Evolutionary conservation across 352 stramenopile species (phyloP), one percentile per base, ranked within the genome.

Genomic region (Pythium oligandrum): DNA sequence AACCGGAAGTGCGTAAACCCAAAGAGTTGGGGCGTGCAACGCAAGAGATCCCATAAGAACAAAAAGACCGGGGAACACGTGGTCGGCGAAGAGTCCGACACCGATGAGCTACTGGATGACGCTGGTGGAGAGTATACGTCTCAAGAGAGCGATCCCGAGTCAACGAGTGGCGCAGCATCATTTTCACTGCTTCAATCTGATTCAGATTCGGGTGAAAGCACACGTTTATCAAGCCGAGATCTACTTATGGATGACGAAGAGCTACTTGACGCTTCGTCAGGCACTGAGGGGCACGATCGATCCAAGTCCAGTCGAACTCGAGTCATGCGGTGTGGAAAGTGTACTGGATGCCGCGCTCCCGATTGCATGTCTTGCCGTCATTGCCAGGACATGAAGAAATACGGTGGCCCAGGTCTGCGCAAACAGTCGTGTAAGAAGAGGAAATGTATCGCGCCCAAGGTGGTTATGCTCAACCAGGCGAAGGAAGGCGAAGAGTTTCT

Each of bases 371-470:
- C 84, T 47, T 93, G 83, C 54, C 73, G 70, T 37, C 73, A 91
- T 50, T 93, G 83, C 44, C 63, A 78, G 50, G 83, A 93, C 45
- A 93, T 90, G 83, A 90, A 90, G 63, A 93, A 93, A 48, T 89
- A 91, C 40, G 83, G 83, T 54, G 83, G 83, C 26, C 83, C 80
- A 33, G 83, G 83, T 52, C 63, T 88, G 33, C 70, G 83, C 32
- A 93, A 93, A 47, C 83, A 91, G 63, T 90, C 80, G 31, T 93
- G 83, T 63, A 90, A 90, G 53, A 71, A 73, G 40, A 78, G 80
- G 40, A 89, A 88, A 51, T 90, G 81, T 43, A 73, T 88, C 60
- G 61, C 64, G 11, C 80, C 79, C 5, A 91, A 90, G 59, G 59
- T 85, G 3, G 74, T 92, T 3, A 48, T 84, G 51, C 59, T 90